Base-by-base conservation (phyloP, 2,329 filamentous ascomycete species). In the Mariannaea sp. region DNA sequence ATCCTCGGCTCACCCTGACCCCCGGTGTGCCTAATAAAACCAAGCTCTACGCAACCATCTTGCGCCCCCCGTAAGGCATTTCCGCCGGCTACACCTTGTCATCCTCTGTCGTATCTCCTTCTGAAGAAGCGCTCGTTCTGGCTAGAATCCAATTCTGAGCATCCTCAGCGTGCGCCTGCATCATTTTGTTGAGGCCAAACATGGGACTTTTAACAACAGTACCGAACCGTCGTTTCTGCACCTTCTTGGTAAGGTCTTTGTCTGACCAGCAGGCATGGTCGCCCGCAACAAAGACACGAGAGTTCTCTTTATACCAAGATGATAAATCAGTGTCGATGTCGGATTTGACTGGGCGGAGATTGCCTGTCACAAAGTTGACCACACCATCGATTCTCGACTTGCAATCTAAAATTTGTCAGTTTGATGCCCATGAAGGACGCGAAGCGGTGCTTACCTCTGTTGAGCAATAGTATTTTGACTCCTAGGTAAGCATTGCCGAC, bases 401-500 rank as follows among this genome's bases (percentile, higher is more conserved):
- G 64, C 88, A 87, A 56, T 85, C 81, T 80, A 54, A 14, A 24
- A 13, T 29, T 24, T 59, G 44, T 70, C 50, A 67, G 51, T 14
- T 27, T 10, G 26, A 16, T 13, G 6, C 35, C 1, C 9, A 29
- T 10, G 17, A 5, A 14, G 19, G 50, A 49, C 26, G 17, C 38
- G 13, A 30, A 62, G 13, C 14, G 49, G 36, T 32, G 1, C 19
- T 62, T 78, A 90, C 89, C 85, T 75, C 91, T 80, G 62, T 87
- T 87, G 8, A 87, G 87, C 5, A 97, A 78, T 5, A 97, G 82
- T 51, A 92, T 83, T 53, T 94, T 87, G 41, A 97, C 83, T 2
- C 90, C 92, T 3, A 89, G 78, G 66, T 94, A 96, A 1, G 94
- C 90, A 64, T 91, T 87, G n/a, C 94, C 94, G 2, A 96, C 85